Conservation (phyloP, 805 yeast species). For the Saturnispora mendoncae region DNA sequence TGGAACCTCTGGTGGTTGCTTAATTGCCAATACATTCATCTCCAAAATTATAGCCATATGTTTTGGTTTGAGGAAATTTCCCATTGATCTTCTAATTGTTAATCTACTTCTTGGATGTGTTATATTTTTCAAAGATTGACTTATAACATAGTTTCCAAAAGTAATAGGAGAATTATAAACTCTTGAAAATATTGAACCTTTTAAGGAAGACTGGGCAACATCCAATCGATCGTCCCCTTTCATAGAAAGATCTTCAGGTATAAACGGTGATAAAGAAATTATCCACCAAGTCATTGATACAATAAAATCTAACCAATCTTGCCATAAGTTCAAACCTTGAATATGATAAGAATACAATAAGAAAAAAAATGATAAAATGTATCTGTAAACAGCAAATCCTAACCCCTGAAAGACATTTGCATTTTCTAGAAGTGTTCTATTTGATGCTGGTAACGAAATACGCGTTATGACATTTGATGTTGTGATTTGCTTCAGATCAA, state of each 20-base stretch:
- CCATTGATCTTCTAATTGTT: constrained; percentile 12
- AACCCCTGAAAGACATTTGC: constrained; percentile 13
- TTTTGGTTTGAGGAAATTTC: constrained; percentile 23
- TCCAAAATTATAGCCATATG: constrained; percentile 29
- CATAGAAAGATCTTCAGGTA: constrained; percentile 10
- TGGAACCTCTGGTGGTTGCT: constrained; percentile 37
- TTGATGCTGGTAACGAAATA: constrained; percentile 19
- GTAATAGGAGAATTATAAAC: constrained; percentile 14
- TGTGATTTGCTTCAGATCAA: constrained; percentile 7
- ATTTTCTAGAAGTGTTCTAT: constrained; percentile 12
- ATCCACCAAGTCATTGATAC: constrained; percentile 17
- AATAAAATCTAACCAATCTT: constrained; percentile 2
- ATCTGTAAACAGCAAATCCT: constrained; percentile 15
- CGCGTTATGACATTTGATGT: constrained; percentile 2
- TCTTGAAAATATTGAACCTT: not conserved
- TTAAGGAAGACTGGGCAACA: not conserved
- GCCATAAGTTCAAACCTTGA: not conserved
- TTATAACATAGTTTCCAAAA: constrained; percentile 12
- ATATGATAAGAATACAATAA: constrained; percentile 7
- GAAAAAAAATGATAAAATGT: constrained; percentile 12
- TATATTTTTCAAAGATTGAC: constrained; percentile 16
- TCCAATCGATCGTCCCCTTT: not conserved
- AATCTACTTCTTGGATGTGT: constrained; percentile 18
- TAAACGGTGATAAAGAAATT: constrained; percentile 8
- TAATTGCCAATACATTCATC: constrained; percentile 22